Evolutionary conservation across 306 rosid genomes (phyloP).

Genomic region (Fragaria iinumae): DNA sequence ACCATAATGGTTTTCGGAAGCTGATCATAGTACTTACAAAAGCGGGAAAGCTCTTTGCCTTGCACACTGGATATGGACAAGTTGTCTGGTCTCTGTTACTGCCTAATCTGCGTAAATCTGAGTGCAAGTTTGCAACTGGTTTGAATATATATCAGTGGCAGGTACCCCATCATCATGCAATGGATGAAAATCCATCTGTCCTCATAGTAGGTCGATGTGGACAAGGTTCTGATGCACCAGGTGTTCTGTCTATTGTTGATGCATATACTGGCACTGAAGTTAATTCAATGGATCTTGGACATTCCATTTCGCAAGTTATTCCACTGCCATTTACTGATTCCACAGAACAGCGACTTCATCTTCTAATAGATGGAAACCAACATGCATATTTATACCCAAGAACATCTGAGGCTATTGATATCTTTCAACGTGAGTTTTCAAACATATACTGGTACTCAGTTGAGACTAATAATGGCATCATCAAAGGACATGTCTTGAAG

Average conservation of each 20-base stretch:
- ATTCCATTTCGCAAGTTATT: constrained; percentile 67
- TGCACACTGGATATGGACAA: constrained; percentile 97
- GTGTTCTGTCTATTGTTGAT: constrained; percentile 81
- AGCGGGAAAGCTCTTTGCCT: constrained; percentile 88
- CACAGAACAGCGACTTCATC: constrained; percentile 85
- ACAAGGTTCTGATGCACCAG: constrained; percentile 52
- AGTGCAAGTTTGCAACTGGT: constrained; percentile 65
- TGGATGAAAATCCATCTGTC: constrained; percentile 90
- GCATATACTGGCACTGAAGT: constrained; percentile 75
- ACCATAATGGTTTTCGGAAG: constrained; percentile 97
- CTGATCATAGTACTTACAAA: constrained; percentile 79
- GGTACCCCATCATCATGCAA: constrained; percentile 91
- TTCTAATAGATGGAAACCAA: constrained; percentile 58
- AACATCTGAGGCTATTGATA: constrained; percentile 73
- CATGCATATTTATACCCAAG: constrained; percentile 76
- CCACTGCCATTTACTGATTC: constrained; percentile 88
- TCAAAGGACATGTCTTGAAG: constrained; percentile 85
- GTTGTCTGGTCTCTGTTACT: constrained; percentile 83
- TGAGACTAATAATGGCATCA: constrained; percentile 63
- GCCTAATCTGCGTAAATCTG: constrained; percentile 59
- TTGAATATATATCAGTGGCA: constrained; percentile 94
- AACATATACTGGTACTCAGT: constrained; percentile 95
- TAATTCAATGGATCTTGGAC: constrained; percentile 47
- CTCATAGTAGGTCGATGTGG: constrained; percentile 82
- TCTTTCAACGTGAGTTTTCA: constrained; percentile 64